Conservation (phyloP, 331 rosid species). For the Phaseolus coccineus region DNA sequence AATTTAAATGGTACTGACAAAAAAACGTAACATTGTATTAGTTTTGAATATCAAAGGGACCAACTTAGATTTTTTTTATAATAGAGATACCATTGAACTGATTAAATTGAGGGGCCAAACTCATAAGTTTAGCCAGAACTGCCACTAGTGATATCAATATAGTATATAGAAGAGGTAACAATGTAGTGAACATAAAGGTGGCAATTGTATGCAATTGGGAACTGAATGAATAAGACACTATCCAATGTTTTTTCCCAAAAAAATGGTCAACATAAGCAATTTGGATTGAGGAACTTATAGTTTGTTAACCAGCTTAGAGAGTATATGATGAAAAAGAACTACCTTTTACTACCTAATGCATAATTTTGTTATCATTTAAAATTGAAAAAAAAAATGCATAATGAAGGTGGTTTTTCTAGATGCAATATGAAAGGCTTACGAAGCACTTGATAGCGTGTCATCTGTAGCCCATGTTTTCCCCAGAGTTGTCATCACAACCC, state of each 20-base stretch:
- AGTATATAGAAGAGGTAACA: slow-evolving; percentile 9
- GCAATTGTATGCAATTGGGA: neutral
- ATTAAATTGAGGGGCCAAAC: too few species aligned
- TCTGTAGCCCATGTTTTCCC: slow-evolving; percentile 98
- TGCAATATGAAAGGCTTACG: slow-evolving; percentile 60
- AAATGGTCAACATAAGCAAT: slow-evolving; percentile 9
- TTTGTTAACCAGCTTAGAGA: slow-evolving; percentile 11
- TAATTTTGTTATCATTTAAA: slow-evolving; percentile 2
- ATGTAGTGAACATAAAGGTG: neutral
- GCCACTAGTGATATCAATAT: neutral
- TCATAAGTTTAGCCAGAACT: neutral
- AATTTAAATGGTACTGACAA: too few species aligned
- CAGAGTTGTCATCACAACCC: slow-evolving; percentile 92
- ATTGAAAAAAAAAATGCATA: neutral
- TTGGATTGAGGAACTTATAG: slow-evolving; percentile 13
- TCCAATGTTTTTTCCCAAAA: neutral
- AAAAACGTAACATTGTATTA: too few species aligned
- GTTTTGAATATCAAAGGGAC: too few species aligned
- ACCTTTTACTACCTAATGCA: neutral
- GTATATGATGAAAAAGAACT: slow-evolving; percentile 2
- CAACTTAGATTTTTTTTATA: too few species aligned
- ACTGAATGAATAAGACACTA: neutral
- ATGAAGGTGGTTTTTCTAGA: slow-evolving; percentile 21
- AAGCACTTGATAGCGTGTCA: slow-evolving; percentile 59
- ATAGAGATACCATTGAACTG: too few species aligned